Conservation (phyloP, 768 basidiomycete species). For the Pilatotrama ljubarskyi region DNA sequence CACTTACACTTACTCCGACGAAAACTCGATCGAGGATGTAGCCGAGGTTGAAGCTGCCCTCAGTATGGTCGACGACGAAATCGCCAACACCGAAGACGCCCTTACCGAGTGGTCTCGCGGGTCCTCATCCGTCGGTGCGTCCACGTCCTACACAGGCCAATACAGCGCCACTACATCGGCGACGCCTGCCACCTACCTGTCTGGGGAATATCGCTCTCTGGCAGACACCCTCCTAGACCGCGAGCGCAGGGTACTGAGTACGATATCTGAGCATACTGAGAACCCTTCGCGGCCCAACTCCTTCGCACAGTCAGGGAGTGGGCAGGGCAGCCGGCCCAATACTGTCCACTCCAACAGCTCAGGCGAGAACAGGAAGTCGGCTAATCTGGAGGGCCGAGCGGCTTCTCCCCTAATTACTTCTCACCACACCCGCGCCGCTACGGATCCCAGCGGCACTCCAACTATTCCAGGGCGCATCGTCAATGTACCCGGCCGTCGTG, state of each 20-base stretch:
- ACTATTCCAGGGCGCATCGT: conserved; percentile 34
- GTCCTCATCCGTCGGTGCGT: conserved; percentile 28
- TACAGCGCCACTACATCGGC: conserved; percentile 26
- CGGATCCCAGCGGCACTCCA: conserved; percentile 51
- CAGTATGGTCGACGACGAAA: conserved; percentile 63
- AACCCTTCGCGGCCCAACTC: conserved; percentile 61
- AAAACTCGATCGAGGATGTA: conserved; percentile 45
- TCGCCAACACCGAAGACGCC: conserved; percentile 64
- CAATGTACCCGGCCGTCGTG: conserved; percentile 43
- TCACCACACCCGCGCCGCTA: conserved; percentile 55
- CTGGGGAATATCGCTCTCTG: conserved; percentile 30
- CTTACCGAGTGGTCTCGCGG: conserved; percentile 62
- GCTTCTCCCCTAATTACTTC: conserved; percentile 34
- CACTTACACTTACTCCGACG: conserved; percentile 62
- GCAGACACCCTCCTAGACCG: conserved; percentile 43
- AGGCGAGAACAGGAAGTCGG: conserved; percentile 50
- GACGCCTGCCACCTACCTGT: conserved; percentile 35
- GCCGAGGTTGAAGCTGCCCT: conserved; percentile 69
- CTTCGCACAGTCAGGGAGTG: conserved; percentile 34
- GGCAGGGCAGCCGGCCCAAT: conserved; percentile 34
- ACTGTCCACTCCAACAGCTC: conserved; percentile 42
- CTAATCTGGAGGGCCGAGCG: conserved; percentile 37
- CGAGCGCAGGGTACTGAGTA: conserved; percentile 59
- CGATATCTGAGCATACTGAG: conserved; percentile 79
- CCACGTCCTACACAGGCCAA: conserved; percentile 20